A percentile compares a stretch with the other conserved stretches of the same genome.
These are phyloP conservation scores for Nannochloropsis salina DNA, from an alignment of 108 stramenopile species.

Conservation along the genomic window DNA sequence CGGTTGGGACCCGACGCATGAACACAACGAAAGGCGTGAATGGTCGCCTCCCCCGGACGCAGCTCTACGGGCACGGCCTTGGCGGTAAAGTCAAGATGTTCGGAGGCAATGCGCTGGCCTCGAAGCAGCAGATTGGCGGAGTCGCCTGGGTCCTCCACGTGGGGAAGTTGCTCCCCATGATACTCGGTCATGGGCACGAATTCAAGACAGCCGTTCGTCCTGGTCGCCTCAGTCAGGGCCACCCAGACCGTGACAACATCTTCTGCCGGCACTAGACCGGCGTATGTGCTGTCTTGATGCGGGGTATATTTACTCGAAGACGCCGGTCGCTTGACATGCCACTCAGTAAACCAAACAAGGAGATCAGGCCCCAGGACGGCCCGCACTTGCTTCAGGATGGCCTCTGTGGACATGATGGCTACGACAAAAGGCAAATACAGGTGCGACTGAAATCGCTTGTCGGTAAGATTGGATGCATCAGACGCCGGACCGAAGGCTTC, in stretches of 20 bases:
- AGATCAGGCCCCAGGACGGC: not conserved
- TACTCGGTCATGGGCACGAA: not conserved
- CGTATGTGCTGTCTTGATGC: not conserved
- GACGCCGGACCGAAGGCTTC: not conserved
- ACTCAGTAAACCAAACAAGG: not conserved
- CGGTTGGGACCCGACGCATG: not conserved
- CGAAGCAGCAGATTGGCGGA: not conserved
- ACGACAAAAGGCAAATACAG: constrained; percentile 17
- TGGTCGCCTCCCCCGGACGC: not conserved
- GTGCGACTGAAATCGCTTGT: not conserved
- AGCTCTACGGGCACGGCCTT: not conserved
- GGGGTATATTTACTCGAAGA: not conserved
- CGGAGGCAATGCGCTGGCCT: not conserved
- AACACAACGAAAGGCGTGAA: constrained; percentile 1
- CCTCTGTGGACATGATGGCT: constrained; percentile 16
- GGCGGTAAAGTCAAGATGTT: not conserved
- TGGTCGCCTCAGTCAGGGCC: not conserved
- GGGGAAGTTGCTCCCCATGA: not conserved
- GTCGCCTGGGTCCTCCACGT: not conserved
- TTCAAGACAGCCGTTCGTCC: not conserved
- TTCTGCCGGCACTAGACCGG: not conserved
- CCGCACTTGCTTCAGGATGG: not conserved
- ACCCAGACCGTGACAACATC: not conserved
- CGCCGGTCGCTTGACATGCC: not conserved
- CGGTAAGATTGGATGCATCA: not conserved